Percentiles rank a stretch among this genome's conserved stretches.
phyloP scores from a whole-genome alignment of 805 yeast genomes.

The Candida anglica region DNA sequence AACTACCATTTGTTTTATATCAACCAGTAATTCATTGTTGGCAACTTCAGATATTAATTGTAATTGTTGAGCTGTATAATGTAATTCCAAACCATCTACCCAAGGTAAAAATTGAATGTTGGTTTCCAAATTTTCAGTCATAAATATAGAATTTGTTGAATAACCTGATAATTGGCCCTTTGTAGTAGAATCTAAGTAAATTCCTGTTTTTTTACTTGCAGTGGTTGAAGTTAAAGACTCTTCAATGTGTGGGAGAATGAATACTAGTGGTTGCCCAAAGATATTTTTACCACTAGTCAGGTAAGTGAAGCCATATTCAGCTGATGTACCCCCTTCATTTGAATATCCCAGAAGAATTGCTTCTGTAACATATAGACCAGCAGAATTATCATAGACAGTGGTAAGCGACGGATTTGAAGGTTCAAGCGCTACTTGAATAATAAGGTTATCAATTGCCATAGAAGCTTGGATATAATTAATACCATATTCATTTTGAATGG shows the following conservation, averaged over 20 bases:
- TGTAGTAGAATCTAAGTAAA: slow-evolving; percentile 45
- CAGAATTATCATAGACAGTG: slow-evolving; percentile 50
- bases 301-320: slow-evolving; percentile 40
- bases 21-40: slow-evolving; percentile 11
- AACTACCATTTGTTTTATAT: slow-evolving; percentile 11
- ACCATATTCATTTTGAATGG: slow-evolving; percentile 22
- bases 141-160: slow-evolving; percentile 34
- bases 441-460: slow-evolving; percentile 27
- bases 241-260: slow-evolving; percentile 68
- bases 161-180: slow-evolving; percentile 46
- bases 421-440: slow-evolving; percentile 51
- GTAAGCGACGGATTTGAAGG: slow-evolving; percentile 16
- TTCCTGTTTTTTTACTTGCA: slow-evolving; percentile 26
- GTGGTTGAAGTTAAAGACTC: slow-evolving; percentile 31
- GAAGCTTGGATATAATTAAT: slow-evolving; percentile 25
- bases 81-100: slow-evolving; percentile 9
- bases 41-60: slow-evolving; percentile 10
- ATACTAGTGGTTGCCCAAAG: slow-evolving; percentile 44
- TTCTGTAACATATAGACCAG: slow-evolving; percentile 56
- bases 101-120: slow-evolving; percentile 44
- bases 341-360: slow-evolving; percentile 36
- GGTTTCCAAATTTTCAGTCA: slow-evolving; percentile 42
- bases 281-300: slow-evolving; percentile 42
- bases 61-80: slow-evolving; percentile 3
- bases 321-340: slow-evolving; percentile 15